Conservation (phyloP, 768 basidiomycete genomes). For the Kwoniella bestiolae region DNA sequence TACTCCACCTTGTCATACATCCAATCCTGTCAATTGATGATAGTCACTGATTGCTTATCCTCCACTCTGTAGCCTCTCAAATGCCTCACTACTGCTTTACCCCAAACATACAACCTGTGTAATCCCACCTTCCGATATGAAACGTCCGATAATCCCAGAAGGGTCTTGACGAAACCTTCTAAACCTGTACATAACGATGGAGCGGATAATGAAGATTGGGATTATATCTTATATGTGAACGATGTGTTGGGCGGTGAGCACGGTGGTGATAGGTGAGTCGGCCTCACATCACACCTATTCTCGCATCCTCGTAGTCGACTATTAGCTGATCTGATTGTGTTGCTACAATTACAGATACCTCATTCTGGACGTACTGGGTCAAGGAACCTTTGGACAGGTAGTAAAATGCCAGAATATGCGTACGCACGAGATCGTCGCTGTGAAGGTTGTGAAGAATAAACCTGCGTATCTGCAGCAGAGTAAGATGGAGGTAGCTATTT, state of each 20-base stretch:
- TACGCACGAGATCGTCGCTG: slow-evolving; percentile 96
- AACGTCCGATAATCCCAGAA: slow-evolving; percentile 87
- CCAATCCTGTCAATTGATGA: not conserved
- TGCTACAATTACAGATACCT: slow-evolving; percentile 70
- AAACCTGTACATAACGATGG: slow-evolving; percentile 95
- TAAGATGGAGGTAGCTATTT: slow-evolving; percentile 99
- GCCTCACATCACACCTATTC: too few species aligned
- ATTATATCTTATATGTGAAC: slow-evolving; percentile 99
- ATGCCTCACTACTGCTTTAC: slow-evolving; percentile 79
- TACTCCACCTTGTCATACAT: too few species aligned
- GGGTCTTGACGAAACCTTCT: slow-evolving; percentile 96
- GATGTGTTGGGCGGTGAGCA: slow-evolving; percentile 95
- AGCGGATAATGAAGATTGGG: slow-evolving; percentile 98
- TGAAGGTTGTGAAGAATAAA: slow-evolving; percentile 99
- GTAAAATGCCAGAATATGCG: slow-evolving; percentile 99
- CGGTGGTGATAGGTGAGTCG: slow-evolving; percentile 81
- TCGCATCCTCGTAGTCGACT: too few species aligned
- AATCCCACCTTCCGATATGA: slow-evolving; percentile 96
- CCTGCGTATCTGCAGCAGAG: slow-evolving; percentile 99
- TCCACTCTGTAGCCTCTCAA: slow-evolving; percentile 62
- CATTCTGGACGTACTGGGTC: slow-evolving; percentile 96
- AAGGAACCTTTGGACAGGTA: slow-evolving; percentile 98
- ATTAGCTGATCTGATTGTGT: too few species aligned
- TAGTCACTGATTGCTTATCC: not conserved
- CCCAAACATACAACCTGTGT: slow-evolving; percentile 91